A percentile compares a stretch with the other conserved stretches of the same genome.
Evolutionary conservation across 805 yeast species (phyloP).

Genomic region (Starmera pachycereana): DNA sequence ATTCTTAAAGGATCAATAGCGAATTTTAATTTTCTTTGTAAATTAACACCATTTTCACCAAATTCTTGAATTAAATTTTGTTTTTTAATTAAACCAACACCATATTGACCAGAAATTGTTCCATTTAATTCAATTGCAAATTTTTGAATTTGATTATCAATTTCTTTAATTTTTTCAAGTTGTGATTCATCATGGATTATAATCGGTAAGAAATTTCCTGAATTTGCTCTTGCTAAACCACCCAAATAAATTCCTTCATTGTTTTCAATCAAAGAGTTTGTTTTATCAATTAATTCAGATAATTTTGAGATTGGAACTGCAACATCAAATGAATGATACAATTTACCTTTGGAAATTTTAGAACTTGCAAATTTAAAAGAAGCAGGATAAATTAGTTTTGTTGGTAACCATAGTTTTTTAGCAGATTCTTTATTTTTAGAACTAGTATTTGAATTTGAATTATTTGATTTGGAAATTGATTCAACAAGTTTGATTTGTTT

Average conservation of each 20-base stretch:
- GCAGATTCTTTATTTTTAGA: conserved; percentile 49
- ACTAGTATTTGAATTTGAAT: conserved; percentile 44
- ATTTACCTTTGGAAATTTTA: conserved; percentile 20
- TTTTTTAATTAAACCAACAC: conserved; percentile 67
- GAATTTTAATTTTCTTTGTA: conserved; percentile 61
- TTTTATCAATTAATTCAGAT: conserved; percentile 46
- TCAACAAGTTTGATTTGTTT: conserved; percentile 35
- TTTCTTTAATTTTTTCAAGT: conserved; percentile 29
- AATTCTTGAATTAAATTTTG: conserved; percentile 46
- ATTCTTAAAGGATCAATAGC: conserved; percentile 63
- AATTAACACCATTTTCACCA: conserved; percentile 50
- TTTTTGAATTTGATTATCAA: conserved; percentile 48
- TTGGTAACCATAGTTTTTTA: conserved; percentile 57
- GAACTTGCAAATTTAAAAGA: conserved; percentile 49
- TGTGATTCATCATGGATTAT: conserved; percentile 46
- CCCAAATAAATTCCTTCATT: conserved; percentile 44
- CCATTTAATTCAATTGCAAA: conserved; percentile 63
- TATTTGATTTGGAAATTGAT: conserved; percentile 31
- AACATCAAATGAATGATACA: conserved; percentile 51
- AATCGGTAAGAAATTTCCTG: conserved; percentile 66
- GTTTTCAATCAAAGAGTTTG: conserved; percentile 43
- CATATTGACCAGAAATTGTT: conserved; percentile 78
- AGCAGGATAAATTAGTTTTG: conserved; percentile 57
- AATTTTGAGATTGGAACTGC: conserved; percentile 66
- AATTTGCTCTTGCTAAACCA: conserved; percentile 70